phyloP scores from a whole-genome alignment of 2,329 filamentous ascomycete genomes.

The Cordyceps farinosa region DNA sequence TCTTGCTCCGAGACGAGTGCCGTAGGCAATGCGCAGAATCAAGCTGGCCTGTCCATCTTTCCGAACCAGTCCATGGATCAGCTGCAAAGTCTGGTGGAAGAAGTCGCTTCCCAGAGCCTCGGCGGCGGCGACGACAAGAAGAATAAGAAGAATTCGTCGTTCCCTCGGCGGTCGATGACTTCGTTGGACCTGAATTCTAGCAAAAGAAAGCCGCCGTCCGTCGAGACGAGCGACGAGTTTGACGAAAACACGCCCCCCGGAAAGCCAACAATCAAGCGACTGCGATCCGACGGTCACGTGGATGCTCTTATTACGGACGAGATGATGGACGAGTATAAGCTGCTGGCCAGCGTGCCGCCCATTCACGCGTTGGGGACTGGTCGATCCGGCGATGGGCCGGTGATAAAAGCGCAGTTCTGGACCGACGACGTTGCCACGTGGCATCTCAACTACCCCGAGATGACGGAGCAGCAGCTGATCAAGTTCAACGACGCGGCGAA shows the following conservation, averaged over 20 bases:
- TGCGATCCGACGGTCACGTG: conserved; percentile 48
- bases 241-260: conserved; percentile 35
- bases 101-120: conserved; percentile 54
- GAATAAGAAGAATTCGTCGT: conserved; percentile 17
- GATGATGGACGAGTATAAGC: conserved; percentile 41
- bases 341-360: conserved; percentile 49
- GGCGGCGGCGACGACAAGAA: conserved; percentile 44
- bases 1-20: conserved; percentile 29
- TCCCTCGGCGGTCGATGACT: conserved; percentile 26
- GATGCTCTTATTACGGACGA: conserved; percentile 32
- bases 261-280: conserved; percentile 52
- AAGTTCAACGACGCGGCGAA: conserved; percentile 52
- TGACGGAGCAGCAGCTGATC: conserved; percentile 57
- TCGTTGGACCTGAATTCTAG: conserved; percentile 44
- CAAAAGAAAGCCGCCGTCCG: conserved; percentile 51
- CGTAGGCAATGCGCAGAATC: conserved; percentile 24
- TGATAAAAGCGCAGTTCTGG: conserved; percentile 58
- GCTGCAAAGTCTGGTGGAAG: conserved; percentile 48
- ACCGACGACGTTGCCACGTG: conserved; percentile 52
- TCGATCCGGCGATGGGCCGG: conserved; percentile 56
- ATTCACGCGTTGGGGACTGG: conserved; percentile 47
- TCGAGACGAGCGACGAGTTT: conserved; percentile 51
- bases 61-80: conserved; percentile 46
- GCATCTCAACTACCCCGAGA: conserved; percentile 61
- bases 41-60: conserved; percentile 33